Base-by-base conservation (phyloP, 176 grass and related monocot species). In the Avena atlantica region DNA sequence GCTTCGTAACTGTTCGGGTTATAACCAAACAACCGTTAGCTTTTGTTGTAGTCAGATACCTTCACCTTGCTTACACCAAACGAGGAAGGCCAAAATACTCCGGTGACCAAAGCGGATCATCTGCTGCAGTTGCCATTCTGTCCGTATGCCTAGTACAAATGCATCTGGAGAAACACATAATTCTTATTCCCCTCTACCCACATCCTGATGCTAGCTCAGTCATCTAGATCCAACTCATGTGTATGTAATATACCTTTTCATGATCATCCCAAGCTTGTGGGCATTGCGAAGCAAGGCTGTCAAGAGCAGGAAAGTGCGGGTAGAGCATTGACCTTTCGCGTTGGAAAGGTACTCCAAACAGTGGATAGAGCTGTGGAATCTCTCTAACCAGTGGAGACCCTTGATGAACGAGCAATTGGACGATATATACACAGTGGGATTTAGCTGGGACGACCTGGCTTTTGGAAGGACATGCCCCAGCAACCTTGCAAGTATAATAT, bases 241-340 rank as follows among this genome's bases (percentile, higher is more conserved):
- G 95, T 97, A 37, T 93, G 29, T 31, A 31, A 31, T 31, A 31
- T 34, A 97, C 48, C 95, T 92, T 80, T 95, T 95, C 78, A 97
- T 97, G 78, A 97, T 97, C 95, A 93, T 97, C 67, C 92, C 95
- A 76, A 97, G 85, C 89, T 97, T 97, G 59, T 97, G 95, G 24
- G 92, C 95, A 88, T 97, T 95, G 95, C 0, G 95, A 93, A 24
- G 93, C 90, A 6, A 91, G 61, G 65, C 59, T 91, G 85, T 95
- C 84, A 34, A 12, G 3, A 84, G 37, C 53, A 49, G 37, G 6
- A 50, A 74, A 62, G 16, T n/a, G 25, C 71, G 23, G 36, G 25
- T 20, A 4, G 16, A 85, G 40, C 71, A 85, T 76, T 27, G 29
- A 73, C 42, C 24, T 74, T 64, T 63, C 13, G 42, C 17, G 42